Conservation (phyloP, 441 rosid genomes). For the Arabidopsis lyrata region DNA sequence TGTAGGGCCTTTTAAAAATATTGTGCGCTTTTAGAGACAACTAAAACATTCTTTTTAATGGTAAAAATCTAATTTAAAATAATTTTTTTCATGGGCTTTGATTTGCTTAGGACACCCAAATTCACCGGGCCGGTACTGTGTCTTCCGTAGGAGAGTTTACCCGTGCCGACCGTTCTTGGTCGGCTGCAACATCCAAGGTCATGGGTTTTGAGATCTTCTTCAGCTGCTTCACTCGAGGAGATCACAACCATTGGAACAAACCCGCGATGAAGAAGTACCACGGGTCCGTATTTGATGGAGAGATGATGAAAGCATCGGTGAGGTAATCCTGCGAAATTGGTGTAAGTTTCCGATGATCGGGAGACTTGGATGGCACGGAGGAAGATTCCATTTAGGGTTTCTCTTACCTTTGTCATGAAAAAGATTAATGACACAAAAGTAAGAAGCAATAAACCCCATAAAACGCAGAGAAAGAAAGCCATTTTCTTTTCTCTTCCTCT, state of each 20-base stretch:
- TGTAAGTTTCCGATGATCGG: not conserved
- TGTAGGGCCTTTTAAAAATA: too few species aligned
- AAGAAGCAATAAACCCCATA: not conserved
- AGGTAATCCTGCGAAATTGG: not conserved
- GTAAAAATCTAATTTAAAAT: too few species aligned
- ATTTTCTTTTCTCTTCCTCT: not conserved
- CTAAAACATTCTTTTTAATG: too few species aligned
- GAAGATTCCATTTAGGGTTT: not conserved
- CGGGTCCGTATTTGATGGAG: not conserved
- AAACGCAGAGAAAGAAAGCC: not conserved
- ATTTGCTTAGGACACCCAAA: too few species aligned
- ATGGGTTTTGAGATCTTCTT: not conserved
- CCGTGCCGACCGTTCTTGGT: not conserved
- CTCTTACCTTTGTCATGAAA: not conserved
- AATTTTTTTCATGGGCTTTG: too few species aligned
- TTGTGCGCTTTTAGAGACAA: too few species aligned
- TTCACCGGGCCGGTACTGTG: too few species aligned
- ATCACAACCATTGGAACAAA: not conserved
- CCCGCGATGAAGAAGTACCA: not conserved
- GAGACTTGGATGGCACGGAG: not conserved
- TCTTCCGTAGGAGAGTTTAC: not conserved
- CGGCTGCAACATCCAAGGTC: not conserved
- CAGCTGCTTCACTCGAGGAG: not conserved
- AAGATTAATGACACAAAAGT: not conserved
- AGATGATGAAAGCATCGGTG: not conserved